Base-by-base conservation (phyloP, 2,329 filamentous ascomycete species). In the Cladosporium sp. region DNA sequence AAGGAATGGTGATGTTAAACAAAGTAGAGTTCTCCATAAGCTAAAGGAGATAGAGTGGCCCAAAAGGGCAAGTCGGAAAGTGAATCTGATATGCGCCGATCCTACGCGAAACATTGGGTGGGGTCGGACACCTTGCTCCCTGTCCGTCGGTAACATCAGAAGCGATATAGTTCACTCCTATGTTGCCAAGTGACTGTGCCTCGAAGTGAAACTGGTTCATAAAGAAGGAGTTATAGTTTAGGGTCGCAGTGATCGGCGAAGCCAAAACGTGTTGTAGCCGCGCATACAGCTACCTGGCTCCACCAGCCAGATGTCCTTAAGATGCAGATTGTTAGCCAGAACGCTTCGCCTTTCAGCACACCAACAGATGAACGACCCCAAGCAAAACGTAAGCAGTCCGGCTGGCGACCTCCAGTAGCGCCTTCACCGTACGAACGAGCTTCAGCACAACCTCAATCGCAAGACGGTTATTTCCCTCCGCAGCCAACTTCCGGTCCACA, bases 401-500 rank as follows among this genome's bases (percentile, higher is more conserved):
- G 55, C 59, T 73, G 72, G 60, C 72, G 74, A 12, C 75, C 75
- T 25, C 73, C 73, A 49, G 74, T 79, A 56, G 77, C 76, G 51
- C 71, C 76, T 25, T 73, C 74, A 60, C 76, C 76, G 51, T 78
- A 79, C 62, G 73, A 77, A 43, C 76, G 79, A 65, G 65, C 67
- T 20, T 74, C 73, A 58, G 71, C 69, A 47, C 59, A 66, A 47
- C n/a, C 61, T 36, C 28, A 55, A 36, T 43, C 60, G 19, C 45
- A 66, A 65, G 73, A 73, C 55, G 65, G 73, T 55, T 79, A 79
- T 65, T 79, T 77, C 59, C 75, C 74, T 12, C 68, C 69, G 12
- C 75, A 75, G 63, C 61, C 66, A 40, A 58, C 64, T 30, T 55
- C 60, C n/a, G 62, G 36, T 12, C 49, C 59, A 52, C 55, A 58